Evolutionary conservation across 1,139 yeast species (phyloP), one percentile per base, ranked within the genome.

Genomic region (Suhomyces panamericanus): DNA sequence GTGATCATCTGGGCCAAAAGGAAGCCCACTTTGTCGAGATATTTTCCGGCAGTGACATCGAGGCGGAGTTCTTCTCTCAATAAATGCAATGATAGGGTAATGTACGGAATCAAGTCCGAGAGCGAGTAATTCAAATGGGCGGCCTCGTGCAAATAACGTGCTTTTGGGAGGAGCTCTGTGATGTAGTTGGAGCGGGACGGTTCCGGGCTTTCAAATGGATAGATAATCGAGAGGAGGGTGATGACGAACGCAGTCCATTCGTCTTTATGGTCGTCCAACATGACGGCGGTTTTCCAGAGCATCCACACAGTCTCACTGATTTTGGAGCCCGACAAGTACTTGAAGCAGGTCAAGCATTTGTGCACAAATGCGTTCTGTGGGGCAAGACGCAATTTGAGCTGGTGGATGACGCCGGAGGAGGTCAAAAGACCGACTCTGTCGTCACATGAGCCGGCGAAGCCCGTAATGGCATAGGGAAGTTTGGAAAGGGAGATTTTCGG

Each of bases 11-110:
- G 87, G 0, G 83, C 70, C n/a, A 91, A 62, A 10, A 90, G 58
- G 1, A 66, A 37, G 0, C 85, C 82, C 13, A 90, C 56, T 32
- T 64, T 62, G 4, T 64, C 54, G 14, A 75, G 66, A 16, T 69
- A 65, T 0, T 55, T 49, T 2, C 59, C 50, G 10, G 75, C 70
- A 31, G 83, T 66, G 2, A 80, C 64, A 54, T 86, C 82, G 32
- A 93, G 67, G 45, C 78, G 73, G 36, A 76, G 64, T 50, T 91
- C 98, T 61, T 93, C 97, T 47, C 91, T 68, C 3, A 89, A 66
- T 30, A 89, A 59, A 66, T 91, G 98, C 34, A 91, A 63, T 0
- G 90, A 80, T 29, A 87, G 64, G 0, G 83, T 72, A n/a, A 88
- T 73, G 49, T 78, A 81, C 1, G 89, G 87, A 2, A 83, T 63